Evolutionary conservation across 1,139 yeast species (phyloP), one percentile per base, ranked within the genome.

Genomic region (Geotrichum carabidarum): DNA sequence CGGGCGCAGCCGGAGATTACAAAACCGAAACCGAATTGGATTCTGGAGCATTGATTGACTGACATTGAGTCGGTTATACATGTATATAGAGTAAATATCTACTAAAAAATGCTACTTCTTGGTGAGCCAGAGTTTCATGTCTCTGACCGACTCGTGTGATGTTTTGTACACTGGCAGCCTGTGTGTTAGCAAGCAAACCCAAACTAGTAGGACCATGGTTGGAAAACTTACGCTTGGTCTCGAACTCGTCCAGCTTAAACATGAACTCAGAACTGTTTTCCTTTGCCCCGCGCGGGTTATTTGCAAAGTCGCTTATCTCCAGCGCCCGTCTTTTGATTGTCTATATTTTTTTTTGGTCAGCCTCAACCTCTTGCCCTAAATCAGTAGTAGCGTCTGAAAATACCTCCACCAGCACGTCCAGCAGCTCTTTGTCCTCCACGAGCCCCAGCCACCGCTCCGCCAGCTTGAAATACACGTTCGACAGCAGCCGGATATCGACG

Each of bases 391-490:
- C 6, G 31, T 37, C 11, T 44, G 6, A 8, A 55, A 62, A 12
- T 63, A 71, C 67, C 34, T 72, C 71, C 42, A 71, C 70, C 1
- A 82, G 75, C 9, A 82, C 76, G 8, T 75, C 76, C 2, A 82
- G 76, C 46, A 89, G 72, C 53, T 80, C 84, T n/a, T 74, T 74
- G 65, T 87, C 94, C 34, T 76, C 78, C 65, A 84, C 86, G 71
- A 90, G 72, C 38, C 74, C 65, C 22, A 86, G 78, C 96, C 96
- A 90, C 63, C 83, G 82, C 56, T 83, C 82, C 11, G 84, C 84
- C 47, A 90, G 70, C 35, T 78, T 72, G 64, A 85, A 87, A 68
- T 80, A 91, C 65, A 85, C 80, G 4, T 86, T 78, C 51, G 81
- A 75, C 45, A 86, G 80, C 1, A 83, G 72, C 59, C 86, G 86